Evolutionary conservation across 345 rosid genomes (phyloP).

Genomic region (Boechera retrofracta): DNA sequence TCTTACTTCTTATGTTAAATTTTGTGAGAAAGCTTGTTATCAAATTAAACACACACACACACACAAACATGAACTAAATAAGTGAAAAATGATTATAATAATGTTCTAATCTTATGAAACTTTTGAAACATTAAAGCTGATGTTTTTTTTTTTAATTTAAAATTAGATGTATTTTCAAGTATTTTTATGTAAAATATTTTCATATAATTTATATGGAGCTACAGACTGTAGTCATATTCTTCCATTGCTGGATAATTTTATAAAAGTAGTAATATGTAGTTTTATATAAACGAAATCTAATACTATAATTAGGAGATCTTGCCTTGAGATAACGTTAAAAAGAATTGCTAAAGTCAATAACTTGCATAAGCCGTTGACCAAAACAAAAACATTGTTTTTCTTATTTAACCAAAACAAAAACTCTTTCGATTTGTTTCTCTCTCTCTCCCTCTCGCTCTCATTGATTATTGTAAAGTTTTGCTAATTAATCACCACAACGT

Average conservation of each 20-base stretch:
- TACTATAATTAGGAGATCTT: not conserved
- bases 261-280: no score
- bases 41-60: not conserved
- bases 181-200: no score
- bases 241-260: not conserved
- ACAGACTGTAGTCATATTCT: not conserved
- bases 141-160: not conserved
- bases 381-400: not conserved
- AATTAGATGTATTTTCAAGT: no score
- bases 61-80: not conserved
- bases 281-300: not conserved
- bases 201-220: no score
- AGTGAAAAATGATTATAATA: not conserved
- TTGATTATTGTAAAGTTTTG: not conserved
- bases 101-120: not conserved
- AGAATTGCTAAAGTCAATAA: not conserved
- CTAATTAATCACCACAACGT: slow-evolving; percentile 1
- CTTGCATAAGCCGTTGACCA: slow-evolving; percentile 28
- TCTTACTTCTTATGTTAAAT: not conserved
- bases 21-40: not conserved
- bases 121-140: not conserved
- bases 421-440: not conserved
- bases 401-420: slow-evolving; percentile 8
- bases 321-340: not conserved
- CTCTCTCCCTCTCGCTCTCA: not conserved